phyloP scores from a whole-genome alignment of 805 yeast species.

The Metschnikowia vanudenii region DNA sequence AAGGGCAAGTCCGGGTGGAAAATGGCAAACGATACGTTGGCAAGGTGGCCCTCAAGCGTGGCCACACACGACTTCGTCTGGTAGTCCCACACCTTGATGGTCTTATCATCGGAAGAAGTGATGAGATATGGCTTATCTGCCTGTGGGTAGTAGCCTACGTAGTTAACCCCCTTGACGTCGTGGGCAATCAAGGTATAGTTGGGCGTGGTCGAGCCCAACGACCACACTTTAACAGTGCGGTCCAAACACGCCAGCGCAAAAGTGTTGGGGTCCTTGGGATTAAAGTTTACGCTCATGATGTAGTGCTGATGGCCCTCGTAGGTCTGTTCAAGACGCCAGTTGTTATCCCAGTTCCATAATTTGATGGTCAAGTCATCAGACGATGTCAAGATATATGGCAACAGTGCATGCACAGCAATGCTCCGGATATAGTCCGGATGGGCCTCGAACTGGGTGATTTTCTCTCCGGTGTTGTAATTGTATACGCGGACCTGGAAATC shows the following conservation, averaged over 20 bases:
- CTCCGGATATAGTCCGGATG: constrained; percentile 96
- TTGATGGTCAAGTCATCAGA: constrained; percentile 90
- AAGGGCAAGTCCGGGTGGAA: constrained; percentile 98
- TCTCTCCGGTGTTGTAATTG: constrained; percentile 94
- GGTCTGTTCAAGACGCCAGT: constrained; percentile 85
- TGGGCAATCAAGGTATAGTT: constrained; percentile 91
- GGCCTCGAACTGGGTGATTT: constrained; percentile 92
- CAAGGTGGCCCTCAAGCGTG: constrained; percentile 86
- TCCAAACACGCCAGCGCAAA: constrained; percentile 97
- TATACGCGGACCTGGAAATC: constrained; percentile 92
- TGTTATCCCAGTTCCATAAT: constrained; percentile 97
- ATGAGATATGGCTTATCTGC: constrained; percentile 95
- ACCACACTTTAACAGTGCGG: constrained; percentile 96
- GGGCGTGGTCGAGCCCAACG: constrained; percentile 80
- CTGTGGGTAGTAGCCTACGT: constrained; percentile 94
- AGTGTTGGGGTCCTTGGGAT: constrained; percentile 96
- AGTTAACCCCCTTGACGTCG: constrained; percentile 91
- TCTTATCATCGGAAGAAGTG: constrained; percentile 87
- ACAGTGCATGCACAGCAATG: constrained; percentile 90
- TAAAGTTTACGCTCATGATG: constrained; percentile 91
- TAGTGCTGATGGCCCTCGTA: constrained; percentile 96
- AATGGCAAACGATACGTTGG: constrained; percentile 94
- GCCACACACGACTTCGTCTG: constrained; percentile 97
- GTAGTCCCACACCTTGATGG: constrained; percentile 92
- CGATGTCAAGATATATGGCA: constrained; percentile 83